Evolutionary conservation across 2,329 filamentous ascomycete genomes (phyloP), one percentile per base, ranked within the genome.

Genomic region (Magnaporthiopsis rhizophila): DNA sequence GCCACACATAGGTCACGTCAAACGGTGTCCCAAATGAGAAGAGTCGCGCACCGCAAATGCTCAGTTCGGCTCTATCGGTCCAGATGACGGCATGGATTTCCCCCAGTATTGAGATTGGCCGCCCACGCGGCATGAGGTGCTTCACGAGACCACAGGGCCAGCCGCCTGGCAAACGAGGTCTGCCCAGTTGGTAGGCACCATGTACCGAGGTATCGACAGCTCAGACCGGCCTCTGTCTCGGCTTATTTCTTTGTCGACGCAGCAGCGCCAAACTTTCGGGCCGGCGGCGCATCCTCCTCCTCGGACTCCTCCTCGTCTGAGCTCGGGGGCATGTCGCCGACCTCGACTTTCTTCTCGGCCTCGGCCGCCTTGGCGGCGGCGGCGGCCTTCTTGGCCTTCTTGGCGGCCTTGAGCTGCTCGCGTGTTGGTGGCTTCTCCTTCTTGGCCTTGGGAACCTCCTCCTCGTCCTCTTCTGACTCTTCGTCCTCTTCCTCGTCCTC

Each of bases 351-450:
- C 76, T 89, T 87, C 64, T 89, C 89, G 73, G 93, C 9, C 50
- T 66, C 64, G 24, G 59, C 45, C 34, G 59, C 56, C 34, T 62
- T 56, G 30, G 65, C 59, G 15, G 50, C 67, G 6, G 69, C 69
- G 1, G 69, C 69, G 11, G 69, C 69, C 36, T 70, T 70, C 90
- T 69, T 93, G 65, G 92, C 91, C 79, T 97, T 96, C 72, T 93
- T 92, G 66, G 88, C 87, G 61, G 91, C 89, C 74, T 89, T 90
- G 74, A 95, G 93, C 75, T 96, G 87, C 75, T 98, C 93, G 72
- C 95, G 92, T 67, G 86, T 92, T 58, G 77, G 61, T 78, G 69
- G 68, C 74, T 75, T 21, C 75, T 59, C 77, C 71, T 62, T 72
- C 69, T 7, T 68, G 74, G 71, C 69, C 80, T 7, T 81, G 77